phyloP scores from a whole-genome alignment of 805 yeast species.

The Ogataea trehaloabstinens region DNA sequence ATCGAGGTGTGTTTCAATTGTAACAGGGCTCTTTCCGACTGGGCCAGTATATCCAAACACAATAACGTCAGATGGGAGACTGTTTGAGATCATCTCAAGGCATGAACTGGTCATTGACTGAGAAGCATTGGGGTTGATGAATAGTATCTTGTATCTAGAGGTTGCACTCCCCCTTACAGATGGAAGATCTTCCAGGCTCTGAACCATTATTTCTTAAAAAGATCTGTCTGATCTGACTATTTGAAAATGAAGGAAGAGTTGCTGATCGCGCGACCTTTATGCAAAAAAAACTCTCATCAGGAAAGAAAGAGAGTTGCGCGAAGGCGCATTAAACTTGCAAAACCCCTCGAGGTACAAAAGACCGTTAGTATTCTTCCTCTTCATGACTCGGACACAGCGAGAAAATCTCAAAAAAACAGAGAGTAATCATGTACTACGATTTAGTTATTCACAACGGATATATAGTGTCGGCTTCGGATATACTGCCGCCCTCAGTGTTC shows the following conservation, averaged over 20 bases:
- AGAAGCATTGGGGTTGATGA: constrained; percentile 33
- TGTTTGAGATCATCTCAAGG: constrained; percentile 27
- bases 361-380: too few species aligned
- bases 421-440: constrained; percentile 14
- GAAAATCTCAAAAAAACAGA: too few species aligned
- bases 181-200: constrained; percentile 7
- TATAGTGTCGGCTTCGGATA: constrained; percentile 31
- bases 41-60: constrained; percentile 33
- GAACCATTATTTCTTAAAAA: not conserved
- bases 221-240: too few species aligned
- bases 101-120: constrained; percentile 31
- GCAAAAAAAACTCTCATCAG: too few species aligned
- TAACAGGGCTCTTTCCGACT: constrained; percentile 24
- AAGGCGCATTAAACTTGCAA: too few species aligned
- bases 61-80: constrained; percentile 29
- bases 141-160: constrained; percentile 19
- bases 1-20: constrained; percentile 35
- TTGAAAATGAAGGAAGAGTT: not conserved
- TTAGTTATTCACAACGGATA: constrained; percentile 32
- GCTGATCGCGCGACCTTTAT: not conserved
- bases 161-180: constrained; percentile 6
- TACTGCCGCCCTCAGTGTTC: constrained; percentile 32
- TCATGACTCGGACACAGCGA: too few species aligned
- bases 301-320: too few species aligned
- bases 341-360: too few species aligned